Base-by-base conservation (phyloP, 2,329 filamentous ascomycete species). In the Proliferodiscus dingleyae region DNA sequence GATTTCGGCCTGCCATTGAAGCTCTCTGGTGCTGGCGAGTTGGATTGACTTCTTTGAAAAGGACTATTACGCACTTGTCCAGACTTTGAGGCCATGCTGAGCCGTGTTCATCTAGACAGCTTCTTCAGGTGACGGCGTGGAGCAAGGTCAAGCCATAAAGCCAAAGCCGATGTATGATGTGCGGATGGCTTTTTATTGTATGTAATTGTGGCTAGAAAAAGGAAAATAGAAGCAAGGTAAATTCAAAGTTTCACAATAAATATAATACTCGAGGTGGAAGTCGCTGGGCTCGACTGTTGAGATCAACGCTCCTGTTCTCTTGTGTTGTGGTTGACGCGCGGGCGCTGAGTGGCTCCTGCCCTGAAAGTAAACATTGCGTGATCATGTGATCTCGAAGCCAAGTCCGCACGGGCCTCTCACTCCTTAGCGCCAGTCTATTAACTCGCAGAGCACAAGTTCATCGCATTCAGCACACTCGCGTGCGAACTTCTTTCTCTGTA, bases 31-130 rank as follows among this genome's bases (percentile, higher is more conserved):
- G 71, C 75, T 33, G 85, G 77, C 24, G 87, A 86, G 18, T 83
- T 75, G 13, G 86, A 84, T 36, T 75, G 71, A 43, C 81, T 80
- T 62, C 88, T 79, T 49, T 77, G 74, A 64, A 95, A 94, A 13
- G 87, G 86, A 68, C 88, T 91, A 64, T 81, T 86, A 60, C 89
- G 83, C 72, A 83, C 87, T 64, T 84, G 78, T 57, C 83, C 79
- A 66, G 79, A 78, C 65, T 74, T 79, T 59, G 75, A 71, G 52
- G 76, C 71, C 64, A 75, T 75, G 45, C 69, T 71, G 61, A 29
- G 50, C 37, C 54, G 50, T 45, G 54, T 45, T 48, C 45, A 24
- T 47, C 23, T 33, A 37, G 34, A 22, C 19, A 37, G 11, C 13
- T 37, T 11, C 18, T 34, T 34, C 7, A 16, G 16, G 15, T 24